Evolutionary conservation across 2,329 filamentous ascomycete genomes (phyloP), one percentile per base, ranked within the genome.

Genomic region (Dactylella cylindrospora): DNA sequence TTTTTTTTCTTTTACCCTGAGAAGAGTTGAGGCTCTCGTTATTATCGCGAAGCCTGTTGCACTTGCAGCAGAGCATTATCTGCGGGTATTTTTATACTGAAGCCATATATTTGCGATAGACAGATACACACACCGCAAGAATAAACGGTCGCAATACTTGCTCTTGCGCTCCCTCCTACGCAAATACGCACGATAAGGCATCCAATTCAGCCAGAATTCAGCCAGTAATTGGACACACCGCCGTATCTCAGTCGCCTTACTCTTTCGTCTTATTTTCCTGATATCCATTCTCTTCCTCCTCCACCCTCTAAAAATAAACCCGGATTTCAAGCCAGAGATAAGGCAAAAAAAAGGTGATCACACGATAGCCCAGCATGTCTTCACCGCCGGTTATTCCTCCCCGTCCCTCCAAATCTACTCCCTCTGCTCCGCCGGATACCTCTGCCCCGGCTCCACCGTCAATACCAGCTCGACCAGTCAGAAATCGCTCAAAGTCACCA

Each of bases 391-490:
- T 59, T 23, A 31, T 69, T 19, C 69, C 66, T 41, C 65, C 64
- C 29, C 66, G 68, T 31, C 66, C 67, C 26, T 45, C 57, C 23
- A 39, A 59, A 49, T 52, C 41, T 40, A 51, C 64, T 46, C 45
- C 66, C 35, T n/a, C 59, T 35, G 50, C 59, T 41, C 68, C 72
- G 52, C 66, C 53, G 26, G 50, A 55, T 39, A 61, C 46, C 70
- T 59, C 65, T 77, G 73, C 76, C 77, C 71, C 74, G 3, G 25
- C 47, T 44, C 35, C 57, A 32, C 81, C 81, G n/a, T 69, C 70
- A 50, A 75, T 84, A 55, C 81, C 81, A 40, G 80, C 80, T 68
- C 78, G 81, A 65, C 81, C 81, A 7, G 73, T 74, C 32, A 77
- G 77, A 70, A 74, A 72, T 66, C 75, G 66, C 33, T 61, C 62